These are phyloP conservation scores for Cucurbita pepo DNA, from an alignment of 306 rosid genomes.

Conservation along the genomic window DNA sequence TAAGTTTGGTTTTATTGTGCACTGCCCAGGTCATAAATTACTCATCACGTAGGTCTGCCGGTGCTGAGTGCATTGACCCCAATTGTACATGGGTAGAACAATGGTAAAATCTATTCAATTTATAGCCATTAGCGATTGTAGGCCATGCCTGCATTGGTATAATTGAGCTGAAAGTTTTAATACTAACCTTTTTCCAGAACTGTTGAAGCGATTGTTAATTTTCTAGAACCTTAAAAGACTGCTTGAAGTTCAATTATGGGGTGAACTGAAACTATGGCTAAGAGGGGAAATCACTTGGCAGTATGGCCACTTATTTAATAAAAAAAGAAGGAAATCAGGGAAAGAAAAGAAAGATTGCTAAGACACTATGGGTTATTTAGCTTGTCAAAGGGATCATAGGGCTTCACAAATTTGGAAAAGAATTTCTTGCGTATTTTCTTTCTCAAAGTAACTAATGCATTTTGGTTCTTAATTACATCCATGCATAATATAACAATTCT, in stretches of 20 bases:
- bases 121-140: background rate
- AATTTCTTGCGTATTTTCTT: background rate
- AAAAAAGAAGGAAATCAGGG: too few relatives aligned
- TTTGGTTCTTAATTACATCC: background rate
- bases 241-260: background rate
- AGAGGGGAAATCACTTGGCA: background rate
- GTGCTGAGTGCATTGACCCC: slow-evolving; percentile 93
- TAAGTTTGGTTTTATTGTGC: slow-evolving; percentile 14
- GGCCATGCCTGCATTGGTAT: background rate
- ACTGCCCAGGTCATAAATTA: slow-evolving; percentile 56
- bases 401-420: background rate
- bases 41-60: slow-evolving; percentile 86
- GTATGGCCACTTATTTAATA: too few relatives aligned
- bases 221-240: background rate
- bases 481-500: background rate
- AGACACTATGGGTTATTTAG: background rate
- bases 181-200: background rate
- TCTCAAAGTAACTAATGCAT: background rate
- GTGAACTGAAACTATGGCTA: background rate
- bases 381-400: background rate
- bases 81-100: slow-evolving; percentile 94
- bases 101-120: slow-evolving; percentile 38
- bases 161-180: background rate
- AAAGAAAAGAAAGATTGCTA: too few relatives aligned
- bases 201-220: background rate